Conservation (phyloP, 2,329 filamentous ascomycete species). For the Rhynchosporium agropyri region DNA sequence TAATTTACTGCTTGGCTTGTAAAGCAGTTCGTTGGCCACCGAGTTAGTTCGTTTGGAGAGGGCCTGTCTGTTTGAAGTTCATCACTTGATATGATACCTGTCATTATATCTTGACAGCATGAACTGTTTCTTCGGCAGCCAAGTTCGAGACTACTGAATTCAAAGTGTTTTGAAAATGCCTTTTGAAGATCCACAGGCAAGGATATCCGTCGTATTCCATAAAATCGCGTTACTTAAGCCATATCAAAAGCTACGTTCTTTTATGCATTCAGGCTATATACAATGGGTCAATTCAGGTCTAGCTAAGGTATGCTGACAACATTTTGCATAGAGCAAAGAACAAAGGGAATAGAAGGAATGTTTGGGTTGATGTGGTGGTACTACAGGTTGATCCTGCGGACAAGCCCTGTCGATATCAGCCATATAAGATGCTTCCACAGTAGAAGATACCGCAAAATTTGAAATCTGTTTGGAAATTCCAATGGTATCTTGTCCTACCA, state of each 20-base stretch:
- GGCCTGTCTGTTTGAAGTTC: too few species aligned
- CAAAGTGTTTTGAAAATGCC: too few species aligned
- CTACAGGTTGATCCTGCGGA: not conserved
- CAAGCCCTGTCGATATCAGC: constrained; percentile 2
- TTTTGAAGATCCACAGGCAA: too few species aligned
- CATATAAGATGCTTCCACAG: not conserved
- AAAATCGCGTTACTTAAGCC: constrained; percentile 17
- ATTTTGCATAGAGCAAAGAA: constrained; percentile 22
- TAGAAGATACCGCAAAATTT: constrained; percentile 21
- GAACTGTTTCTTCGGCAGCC: too few species aligned
- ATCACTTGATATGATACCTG: too few species aligned
- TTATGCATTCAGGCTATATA: constrained; percentile 29
- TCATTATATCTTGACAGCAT: too few species aligned
- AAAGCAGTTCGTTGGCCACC: too few species aligned
- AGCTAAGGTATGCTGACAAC: not conserved
- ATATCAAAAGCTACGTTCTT: constrained; percentile 21
- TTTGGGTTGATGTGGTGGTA: not conserved
- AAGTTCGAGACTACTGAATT: too few species aligned
- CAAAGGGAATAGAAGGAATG: constrained; percentile 8
- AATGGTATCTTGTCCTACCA: constrained; percentile 11
- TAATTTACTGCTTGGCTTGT: too few species aligned
- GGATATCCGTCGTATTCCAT: too few species aligned
- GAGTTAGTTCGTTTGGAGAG: too few species aligned
- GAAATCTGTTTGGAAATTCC: constrained; percentile 29
- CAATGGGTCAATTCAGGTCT: constrained; percentile 14